A percentile compares a stretch with the other conserved stretches of the same genome.
Evolutionary conservation across 106 monocot genomes (phyloP).

Genomic region (Gastrodia elata): DNA sequence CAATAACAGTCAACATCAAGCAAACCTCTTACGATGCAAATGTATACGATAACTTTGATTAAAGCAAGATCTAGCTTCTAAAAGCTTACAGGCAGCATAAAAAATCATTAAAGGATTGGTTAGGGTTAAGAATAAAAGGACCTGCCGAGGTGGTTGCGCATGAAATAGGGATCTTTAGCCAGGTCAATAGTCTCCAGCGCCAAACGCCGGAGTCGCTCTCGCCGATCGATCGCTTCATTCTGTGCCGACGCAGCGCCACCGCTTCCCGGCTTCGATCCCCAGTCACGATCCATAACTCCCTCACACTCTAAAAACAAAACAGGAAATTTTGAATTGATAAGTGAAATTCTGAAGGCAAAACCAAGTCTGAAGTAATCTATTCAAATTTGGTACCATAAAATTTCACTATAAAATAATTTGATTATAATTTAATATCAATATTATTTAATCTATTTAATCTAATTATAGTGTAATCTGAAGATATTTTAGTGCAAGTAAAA

Average conservation of each 20-base stretch:
- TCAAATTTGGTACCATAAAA: too few relatives aligned
- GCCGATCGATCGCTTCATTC: conserved; percentile 94
- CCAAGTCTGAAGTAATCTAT: too few relatives aligned
- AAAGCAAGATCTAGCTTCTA: not conserved
- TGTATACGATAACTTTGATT: not conserved
- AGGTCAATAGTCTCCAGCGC: conserved; percentile 98
- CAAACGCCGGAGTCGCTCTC: conserved; percentile 83
- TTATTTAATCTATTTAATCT: too few relatives aligned
- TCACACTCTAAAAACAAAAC: too few relatives aligned
- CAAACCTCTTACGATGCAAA: too few relatives aligned
- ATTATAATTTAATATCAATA: too few relatives aligned
- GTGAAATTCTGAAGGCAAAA: too few relatives aligned
- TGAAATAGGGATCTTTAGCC: conserved; percentile 98
- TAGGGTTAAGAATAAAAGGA: conserved; percentile 28
- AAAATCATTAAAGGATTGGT: not conserved
- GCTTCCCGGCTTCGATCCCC: conserved; percentile 94
- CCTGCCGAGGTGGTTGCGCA: conserved; percentile 97
- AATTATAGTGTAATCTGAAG: too few relatives aligned
- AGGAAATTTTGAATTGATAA: too few relatives aligned
- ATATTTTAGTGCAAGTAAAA: too few relatives aligned
- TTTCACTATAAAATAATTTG: too few relatives aligned
- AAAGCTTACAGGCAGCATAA: not conserved
- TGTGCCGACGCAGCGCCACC: conserved; percentile 92
- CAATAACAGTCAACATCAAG: not conserved
- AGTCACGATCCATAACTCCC: conserved; percentile 73